These are phyloP conservation scores for Podila verticillata DNA, from an alignment of 192 early-diverging fungal genomes.

Conservation along the genomic window DNA sequence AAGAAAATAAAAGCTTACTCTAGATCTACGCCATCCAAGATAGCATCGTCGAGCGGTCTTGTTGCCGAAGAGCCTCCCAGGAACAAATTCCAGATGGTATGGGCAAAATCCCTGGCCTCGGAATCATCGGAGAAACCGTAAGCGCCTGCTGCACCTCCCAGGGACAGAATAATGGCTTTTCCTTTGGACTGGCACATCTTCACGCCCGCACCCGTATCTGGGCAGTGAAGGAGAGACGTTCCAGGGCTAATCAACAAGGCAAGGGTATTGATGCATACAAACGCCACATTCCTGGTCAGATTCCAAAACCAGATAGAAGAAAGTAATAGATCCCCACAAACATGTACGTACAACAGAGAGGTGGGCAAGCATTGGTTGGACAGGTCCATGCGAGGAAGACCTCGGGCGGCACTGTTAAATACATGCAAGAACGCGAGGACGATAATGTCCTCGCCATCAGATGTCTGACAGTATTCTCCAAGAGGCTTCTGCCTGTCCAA, in stretches of 20 bases:
- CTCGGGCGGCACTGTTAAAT: constrained; percentile 62
- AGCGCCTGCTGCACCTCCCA: constrained; percentile 74
- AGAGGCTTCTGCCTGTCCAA: constrained; percentile 52
- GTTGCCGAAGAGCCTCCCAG: constrained; percentile 66
- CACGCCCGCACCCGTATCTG: constrained; percentile 72
- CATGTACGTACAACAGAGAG: constrained; percentile 51
- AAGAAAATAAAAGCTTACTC: constrained; percentile 33
- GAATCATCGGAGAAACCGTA: constrained; percentile 69
- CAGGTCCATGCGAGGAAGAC: constrained; percentile 73
- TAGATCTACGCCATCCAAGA: constrained; percentile 78
- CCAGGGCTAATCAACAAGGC: constrained; percentile 46
- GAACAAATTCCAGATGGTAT: constrained; percentile 81
- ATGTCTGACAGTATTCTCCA: constrained; percentile 67
- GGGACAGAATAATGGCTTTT: constrained; percentile 76
- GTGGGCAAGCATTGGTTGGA: constrained; percentile 68
- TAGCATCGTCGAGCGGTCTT: constrained; percentile 74
- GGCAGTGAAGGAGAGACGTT: constrained; percentile 74
- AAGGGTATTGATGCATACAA: no score
- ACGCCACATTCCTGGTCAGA: no score
- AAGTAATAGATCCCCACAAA: no score
- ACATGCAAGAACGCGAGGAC: constrained; percentile 73
- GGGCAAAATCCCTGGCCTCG: constrained; percentile 69
- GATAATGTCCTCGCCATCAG: constrained; percentile 58
- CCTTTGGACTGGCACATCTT: constrained; percentile 76
- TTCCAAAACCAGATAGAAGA: no score